Percentiles rank a stretch among this genome's conserved stretches.
phyloP scores from a whole-genome alignment of 2,329 filamentous ascomycete species.

The Cladosporium sp. region DNA sequence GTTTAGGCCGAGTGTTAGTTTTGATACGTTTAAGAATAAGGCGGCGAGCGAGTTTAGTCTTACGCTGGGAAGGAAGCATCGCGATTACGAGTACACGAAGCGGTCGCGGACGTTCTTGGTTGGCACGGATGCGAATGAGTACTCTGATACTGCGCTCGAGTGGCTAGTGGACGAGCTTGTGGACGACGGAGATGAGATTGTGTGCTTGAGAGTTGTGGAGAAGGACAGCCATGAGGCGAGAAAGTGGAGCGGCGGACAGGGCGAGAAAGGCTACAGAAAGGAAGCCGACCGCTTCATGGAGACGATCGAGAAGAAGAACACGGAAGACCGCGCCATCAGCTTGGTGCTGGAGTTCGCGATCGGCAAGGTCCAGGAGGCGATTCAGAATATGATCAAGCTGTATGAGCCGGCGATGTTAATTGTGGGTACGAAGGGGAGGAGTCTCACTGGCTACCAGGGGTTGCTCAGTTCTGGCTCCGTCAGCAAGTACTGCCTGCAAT shows the following conservation, averaged over 20 bases:
- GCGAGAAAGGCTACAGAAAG: slow-evolving; percentile 62
- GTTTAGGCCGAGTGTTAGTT: slow-evolving; percentile 69
- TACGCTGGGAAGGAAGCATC: slow-evolving; percentile 81
- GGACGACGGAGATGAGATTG: slow-evolving; percentile 89
- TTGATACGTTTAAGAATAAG: slow-evolving; percentile 70
- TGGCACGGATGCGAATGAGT: slow-evolving; percentile 85
- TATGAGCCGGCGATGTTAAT: slow-evolving; percentile 90
- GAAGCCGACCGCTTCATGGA: slow-evolving; percentile 75
- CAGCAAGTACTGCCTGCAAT: slow-evolving; percentile 91
- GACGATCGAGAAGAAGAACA: slow-evolving; percentile 76
- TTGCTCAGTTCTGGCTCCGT: slow-evolving; percentile 79
- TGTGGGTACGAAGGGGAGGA: slow-evolving; percentile 83
- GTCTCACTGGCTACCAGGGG: slow-evolving; percentile 81
- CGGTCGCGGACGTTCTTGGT: slow-evolving; percentile 87
- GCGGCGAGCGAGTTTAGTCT: slow-evolving; percentile 72
- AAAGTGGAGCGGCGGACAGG: slow-evolving; percentile 45
- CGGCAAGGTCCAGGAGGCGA: slow-evolving; percentile 85
- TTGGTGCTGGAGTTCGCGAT: slow-evolving; percentile 84
- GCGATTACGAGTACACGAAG: slow-evolving; percentile 77
- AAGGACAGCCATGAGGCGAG: slow-evolving; percentile 70
- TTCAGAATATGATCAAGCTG: slow-evolving; percentile 87
- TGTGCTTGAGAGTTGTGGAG: slow-evolving; percentile 85
- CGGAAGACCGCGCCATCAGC: slow-evolving; percentile 78
- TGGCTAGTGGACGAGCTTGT: slow-evolving; percentile 91
- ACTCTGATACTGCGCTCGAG: slow-evolving; percentile 87